These are phyloP conservation scores for Oryza meridionalis DNA, from an alignment of 176 grass and related monocot species.

Conservation along the genomic window DNA sequence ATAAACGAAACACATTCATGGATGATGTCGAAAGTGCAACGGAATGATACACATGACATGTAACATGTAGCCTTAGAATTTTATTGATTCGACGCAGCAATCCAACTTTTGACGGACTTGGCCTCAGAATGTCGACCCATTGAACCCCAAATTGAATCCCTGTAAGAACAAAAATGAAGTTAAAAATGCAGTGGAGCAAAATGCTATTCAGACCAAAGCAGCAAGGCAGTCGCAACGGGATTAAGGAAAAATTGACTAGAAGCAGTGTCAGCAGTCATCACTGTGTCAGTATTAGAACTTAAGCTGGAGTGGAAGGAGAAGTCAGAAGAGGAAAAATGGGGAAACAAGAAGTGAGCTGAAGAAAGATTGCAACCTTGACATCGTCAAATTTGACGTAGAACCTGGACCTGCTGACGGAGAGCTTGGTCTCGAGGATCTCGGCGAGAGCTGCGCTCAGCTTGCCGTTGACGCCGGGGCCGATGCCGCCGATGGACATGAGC, in stretches of 20 bases:
- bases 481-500: constrained; percentile 81
- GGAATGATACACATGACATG: not conserved
- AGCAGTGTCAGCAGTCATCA: not conserved
- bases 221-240: not conserved
- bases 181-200: not conserved
- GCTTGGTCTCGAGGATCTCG: constrained; percentile 87
- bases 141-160: constrained; percentile 54
- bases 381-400: constrained; percentile 97
- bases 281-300: too few relatives aligned
- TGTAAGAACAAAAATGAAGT: not conserved
- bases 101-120: not conserved
- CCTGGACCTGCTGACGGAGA: constrained; percentile 62
- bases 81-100: constrained; percentile 38
- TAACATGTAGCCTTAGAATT: not conserved
- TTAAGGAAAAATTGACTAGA: not conserved
- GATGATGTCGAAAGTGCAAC: too few relatives aligned
- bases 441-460: constrained; percentile 82
- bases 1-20: not conserved
- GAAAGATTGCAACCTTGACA: constrained; percentile 54
- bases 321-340: not conserved
- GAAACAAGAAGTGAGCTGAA: not conserved
- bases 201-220: not conserved
- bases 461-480: constrained; percentile 76
- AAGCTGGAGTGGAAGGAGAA: not conserved
- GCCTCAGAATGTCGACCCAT: constrained; percentile 52